These are phyloP conservation scores for Gigaspora rosea DNA, from an alignment of 192 early-diverging fungal species.

Conservation along the genomic window DNA sequence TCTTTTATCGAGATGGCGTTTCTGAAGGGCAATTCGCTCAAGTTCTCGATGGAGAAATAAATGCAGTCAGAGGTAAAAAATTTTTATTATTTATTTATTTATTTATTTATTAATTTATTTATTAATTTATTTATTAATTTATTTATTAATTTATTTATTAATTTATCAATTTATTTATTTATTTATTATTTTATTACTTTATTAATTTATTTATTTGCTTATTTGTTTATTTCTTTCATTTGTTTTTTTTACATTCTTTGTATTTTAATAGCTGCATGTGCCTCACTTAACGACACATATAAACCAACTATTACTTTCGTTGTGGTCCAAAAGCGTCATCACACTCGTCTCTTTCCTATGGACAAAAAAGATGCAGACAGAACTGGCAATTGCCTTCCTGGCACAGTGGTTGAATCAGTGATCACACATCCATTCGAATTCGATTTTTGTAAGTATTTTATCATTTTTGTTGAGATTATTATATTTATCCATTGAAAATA, in stretches of 20 bases:
- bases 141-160: no score
- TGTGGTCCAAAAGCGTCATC: constrained; percentile 88
- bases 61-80: constrained; percentile 52
- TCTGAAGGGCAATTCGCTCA: constrained; percentile 84
- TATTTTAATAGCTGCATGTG: constrained; percentile 55
- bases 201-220: no score
- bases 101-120: not conserved
- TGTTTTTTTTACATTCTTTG: no score
- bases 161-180: no score
- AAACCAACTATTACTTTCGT: constrained; percentile 80
- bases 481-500: not conserved
- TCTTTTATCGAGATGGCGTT: constrained; percentile 91
- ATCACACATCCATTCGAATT: constrained; percentile 80
- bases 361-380: constrained; percentile 61
- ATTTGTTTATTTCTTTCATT: no score
- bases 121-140: not conserved
- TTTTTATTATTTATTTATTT: constrained; percentile 27
- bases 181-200: no score
- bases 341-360: constrained; percentile 81
- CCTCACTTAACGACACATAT: constrained; percentile 67
- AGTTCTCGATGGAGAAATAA: constrained; percentile 76
- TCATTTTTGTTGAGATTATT: not conserved
- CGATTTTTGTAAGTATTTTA: constrained; percentile 70
- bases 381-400: constrained; percentile 80
- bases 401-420: constrained; percentile 74